These are phyloP conservation scores for Pyrenula massariospora DNA, from an alignment of 495 filamentous ascomycete species.

Conservation along the genomic window DNA sequence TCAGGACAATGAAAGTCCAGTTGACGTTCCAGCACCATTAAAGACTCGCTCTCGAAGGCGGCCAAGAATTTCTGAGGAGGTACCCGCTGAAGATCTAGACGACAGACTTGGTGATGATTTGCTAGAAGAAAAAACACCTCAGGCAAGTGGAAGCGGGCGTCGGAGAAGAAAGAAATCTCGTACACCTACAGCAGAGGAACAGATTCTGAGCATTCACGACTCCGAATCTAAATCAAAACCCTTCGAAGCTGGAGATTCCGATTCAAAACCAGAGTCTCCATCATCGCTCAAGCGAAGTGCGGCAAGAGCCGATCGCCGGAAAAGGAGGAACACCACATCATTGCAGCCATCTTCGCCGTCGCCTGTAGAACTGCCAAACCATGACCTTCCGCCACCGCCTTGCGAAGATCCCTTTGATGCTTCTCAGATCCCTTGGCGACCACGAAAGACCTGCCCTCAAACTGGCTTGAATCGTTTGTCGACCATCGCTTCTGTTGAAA, in stretches of 20 bases:
- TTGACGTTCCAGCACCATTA: slow-evolving; percentile 32
- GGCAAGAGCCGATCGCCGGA: slow-evolving; percentile 6
- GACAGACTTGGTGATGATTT: slow-evolving; percentile 13
- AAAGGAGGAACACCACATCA: slow-evolving; percentile 9
- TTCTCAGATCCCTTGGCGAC: background rate
- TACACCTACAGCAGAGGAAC: background rate
- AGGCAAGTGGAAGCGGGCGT: background rate
- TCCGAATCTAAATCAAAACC: background rate
- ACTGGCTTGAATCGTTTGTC: slow-evolving; percentile 57
- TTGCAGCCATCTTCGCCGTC: slow-evolving; percentile 6
- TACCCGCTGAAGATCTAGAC: slow-evolving; percentile 6
- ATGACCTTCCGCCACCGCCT: slow-evolving; percentile 18
- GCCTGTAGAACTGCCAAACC: slow-evolving; percentile 7
- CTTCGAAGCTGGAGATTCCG: background rate
- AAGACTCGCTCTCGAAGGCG: slow-evolving; percentile 22
- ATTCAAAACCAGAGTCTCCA: background rate
- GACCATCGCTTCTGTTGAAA: slow-evolving; percentile 59
- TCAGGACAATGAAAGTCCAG: slow-evolving; percentile 15
- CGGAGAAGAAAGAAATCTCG: background rate
- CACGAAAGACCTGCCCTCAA: slow-evolving; percentile 37
- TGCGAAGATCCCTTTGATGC: background rate
- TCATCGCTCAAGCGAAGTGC: slow-evolving; percentile 2
- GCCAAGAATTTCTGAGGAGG: background rate
- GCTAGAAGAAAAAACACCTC: background rate
- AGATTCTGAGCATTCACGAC: background rate